These are phyloP conservation scores for Ophiostoma novo-ulmi DNA, from an alignment of 2,329 filamentous ascomycete genomes.

Conservation along the genomic window DNA sequence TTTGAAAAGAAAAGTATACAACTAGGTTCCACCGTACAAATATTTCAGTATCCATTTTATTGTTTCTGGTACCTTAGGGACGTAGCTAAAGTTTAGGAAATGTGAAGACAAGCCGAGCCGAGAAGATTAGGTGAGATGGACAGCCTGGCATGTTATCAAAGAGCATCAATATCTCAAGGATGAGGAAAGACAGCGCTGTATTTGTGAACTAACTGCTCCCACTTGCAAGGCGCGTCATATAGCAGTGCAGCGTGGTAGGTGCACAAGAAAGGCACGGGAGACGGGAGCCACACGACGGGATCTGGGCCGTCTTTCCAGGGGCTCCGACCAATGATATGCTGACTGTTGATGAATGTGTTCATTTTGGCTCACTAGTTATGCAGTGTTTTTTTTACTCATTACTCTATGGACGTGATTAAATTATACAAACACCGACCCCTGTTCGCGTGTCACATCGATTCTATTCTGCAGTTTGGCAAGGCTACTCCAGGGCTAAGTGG, in stretches of 20 bases:
- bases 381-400: too few relatives aligned
- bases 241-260: neutral
- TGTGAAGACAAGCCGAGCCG: neutral
- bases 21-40: neutral
- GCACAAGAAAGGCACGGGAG: neutral
- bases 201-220: neutral
- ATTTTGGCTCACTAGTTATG: neutral
- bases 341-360: neutral
- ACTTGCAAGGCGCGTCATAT: neutral
- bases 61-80: neutral
- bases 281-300: neutral
- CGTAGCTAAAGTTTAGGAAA: neutral
- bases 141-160: neutral
- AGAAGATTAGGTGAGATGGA: neutral
- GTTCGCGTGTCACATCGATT: neutral
- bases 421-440: neutral
- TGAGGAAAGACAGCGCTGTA: neutral
- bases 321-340: neutral
- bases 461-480: neutral
- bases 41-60: neutral
- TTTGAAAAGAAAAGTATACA: neutral
- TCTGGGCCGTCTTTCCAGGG: slow-evolving; percentile 7
- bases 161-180: neutral
- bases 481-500: neutral
- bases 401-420: too few relatives aligned